Percentiles rank a stretch among this genome's conserved stretches.
These are phyloP conservation scores for Davidsoniella virescens DNA, from an alignment of 2,329 filamentous ascomycete genomes.

Conservation along the genomic window DNA sequence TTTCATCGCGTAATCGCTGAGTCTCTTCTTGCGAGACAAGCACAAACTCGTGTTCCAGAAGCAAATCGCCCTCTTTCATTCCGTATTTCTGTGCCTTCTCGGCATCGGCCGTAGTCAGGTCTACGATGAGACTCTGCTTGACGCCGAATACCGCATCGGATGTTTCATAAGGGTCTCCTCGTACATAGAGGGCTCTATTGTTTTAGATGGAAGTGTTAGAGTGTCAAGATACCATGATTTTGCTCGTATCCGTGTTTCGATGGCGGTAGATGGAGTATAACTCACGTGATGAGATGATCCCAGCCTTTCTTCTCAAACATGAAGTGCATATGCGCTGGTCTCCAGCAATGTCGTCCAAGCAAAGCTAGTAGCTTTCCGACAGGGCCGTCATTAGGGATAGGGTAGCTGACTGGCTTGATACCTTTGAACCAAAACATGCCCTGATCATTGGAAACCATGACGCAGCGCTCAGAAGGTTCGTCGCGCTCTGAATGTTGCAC, in stretches of 20 bases:
- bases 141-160: slow-evolving; percentile 79
- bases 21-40: slow-evolving; percentile 58
- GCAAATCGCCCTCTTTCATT: slow-evolving; percentile 44
- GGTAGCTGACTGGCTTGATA: slow-evolving; percentile 71
- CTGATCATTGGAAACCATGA: slow-evolving; percentile 18
- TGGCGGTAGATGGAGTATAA: slow-evolving; percentile 16
- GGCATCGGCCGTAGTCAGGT: slow-evolving; percentile 34
- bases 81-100: slow-evolving; percentile 43
- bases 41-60: slow-evolving; percentile 62
- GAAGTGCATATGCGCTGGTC: slow-evolving; percentile 71
- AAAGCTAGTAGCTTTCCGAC: slow-evolving; percentile 54
- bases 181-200: slow-evolving; percentile 55
- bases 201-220: not conserved
- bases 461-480: slow-evolving; percentile 21
- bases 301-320: slow-evolving; percentile 72
- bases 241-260: not conserved
- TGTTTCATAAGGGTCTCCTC: slow-evolving; percentile 65
- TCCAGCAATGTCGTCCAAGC: slow-evolving; percentile 58
- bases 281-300: slow-evolving; percentile 70
- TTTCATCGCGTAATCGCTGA: slow-evolving; percentile 43
- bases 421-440: slow-evolving; percentile 63
- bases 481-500: slow-evolving; percentile 49
- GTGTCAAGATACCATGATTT: not conserved
- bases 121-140: slow-evolving; percentile 62
- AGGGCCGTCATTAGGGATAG: slow-evolving; percentile 70